phyloP scores from a whole-genome alignment of 257 asterid species.

The Fraxinus anomala region DNA sequence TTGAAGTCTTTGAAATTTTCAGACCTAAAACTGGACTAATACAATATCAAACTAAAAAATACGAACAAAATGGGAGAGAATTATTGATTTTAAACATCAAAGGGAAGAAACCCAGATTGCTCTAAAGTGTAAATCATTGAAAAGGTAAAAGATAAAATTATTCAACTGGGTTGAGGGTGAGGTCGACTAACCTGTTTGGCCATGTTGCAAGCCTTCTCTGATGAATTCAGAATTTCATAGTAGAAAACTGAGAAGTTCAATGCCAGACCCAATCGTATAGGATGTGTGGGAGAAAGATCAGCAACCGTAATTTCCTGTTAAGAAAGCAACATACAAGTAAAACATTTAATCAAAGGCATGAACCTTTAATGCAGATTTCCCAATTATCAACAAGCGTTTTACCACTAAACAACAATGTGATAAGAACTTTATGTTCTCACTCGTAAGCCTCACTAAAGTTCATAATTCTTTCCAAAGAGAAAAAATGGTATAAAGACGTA shows the following conservation, averaged over 20 bases:
- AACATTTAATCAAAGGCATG: neutral
- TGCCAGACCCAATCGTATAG: conserved; percentile 65
- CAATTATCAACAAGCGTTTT: neutral
- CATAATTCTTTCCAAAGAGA: too few relatives aligned
- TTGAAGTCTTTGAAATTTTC: too few relatives aligned
- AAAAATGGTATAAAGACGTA: too few relatives aligned
- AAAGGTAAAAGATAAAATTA: too few relatives aligned
- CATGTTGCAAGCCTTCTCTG: conserved; percentile 70
- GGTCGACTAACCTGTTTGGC: conserved; percentile 57
- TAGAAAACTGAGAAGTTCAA: conserved; percentile 67
- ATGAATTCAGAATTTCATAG: conserved; percentile 59
- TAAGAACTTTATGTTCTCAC: neutral
- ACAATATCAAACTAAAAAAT: too few relatives aligned
- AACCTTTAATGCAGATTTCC: neutral
- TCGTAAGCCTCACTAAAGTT: neutral
- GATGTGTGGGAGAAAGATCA: conserved; percentile 68
- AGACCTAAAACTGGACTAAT: too few relatives aligned
- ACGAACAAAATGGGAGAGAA: too few relatives aligned
- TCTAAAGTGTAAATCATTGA: too few relatives aligned
- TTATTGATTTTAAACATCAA: too few relatives aligned
- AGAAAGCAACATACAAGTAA: conserved; percentile 3
- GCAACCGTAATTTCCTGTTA: conserved; percentile 55
- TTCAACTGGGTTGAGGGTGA: neutral
- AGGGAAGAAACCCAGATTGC: too few relatives aligned
- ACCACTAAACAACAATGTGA: neutral